phyloP scores from a whole-genome alignment of 1,284 basidiomycete genomes.

The Marasmius oreades region DNA sequence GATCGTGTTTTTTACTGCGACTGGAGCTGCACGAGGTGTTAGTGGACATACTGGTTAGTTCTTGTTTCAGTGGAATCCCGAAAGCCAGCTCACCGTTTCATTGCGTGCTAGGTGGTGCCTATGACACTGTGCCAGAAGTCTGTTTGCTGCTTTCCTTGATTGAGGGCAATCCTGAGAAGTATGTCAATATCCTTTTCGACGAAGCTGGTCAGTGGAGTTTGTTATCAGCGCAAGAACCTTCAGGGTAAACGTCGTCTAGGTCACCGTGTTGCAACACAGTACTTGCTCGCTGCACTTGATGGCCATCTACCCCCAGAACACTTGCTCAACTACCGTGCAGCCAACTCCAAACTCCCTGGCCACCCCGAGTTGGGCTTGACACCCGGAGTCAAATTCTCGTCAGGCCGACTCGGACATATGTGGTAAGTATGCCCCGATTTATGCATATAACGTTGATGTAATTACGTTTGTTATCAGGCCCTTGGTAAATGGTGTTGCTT shows the following conservation, averaged over 20 bases:
- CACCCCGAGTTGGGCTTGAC: slow-evolving; percentile 85
- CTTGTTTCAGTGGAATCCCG: not conserved
- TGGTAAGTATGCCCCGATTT: slow-evolving; percentile 40
- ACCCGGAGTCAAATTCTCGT: slow-evolving; percentile 84
- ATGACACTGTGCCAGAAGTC: slow-evolving; percentile 82
- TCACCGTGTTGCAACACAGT: slow-evolving; percentile 86
- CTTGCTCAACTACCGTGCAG: slow-evolving; percentile 78
- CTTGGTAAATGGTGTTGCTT: slow-evolving; percentile 75
- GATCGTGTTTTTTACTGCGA: slow-evolving; percentile 80
- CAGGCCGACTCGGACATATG: slow-evolving; percentile 81
- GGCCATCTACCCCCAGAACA: slow-evolving; percentile 71
- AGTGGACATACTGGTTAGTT: slow-evolving; percentile 74
- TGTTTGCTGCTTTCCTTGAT: slow-evolving; percentile 72
- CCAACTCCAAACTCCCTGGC: slow-evolving; percentile 80
- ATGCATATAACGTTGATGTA: not conserved
- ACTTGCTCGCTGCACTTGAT: slow-evolving; percentile 73
- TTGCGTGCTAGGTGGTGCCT: slow-evolving; percentile 61
- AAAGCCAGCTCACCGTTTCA: not conserved
- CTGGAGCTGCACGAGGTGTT: slow-evolving; percentile 76
- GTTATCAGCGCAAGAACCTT: not conserved
- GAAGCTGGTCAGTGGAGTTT: slow-evolving; percentile 58
- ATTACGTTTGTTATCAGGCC: slow-evolving; percentile 37
- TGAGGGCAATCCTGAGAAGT: slow-evolving; percentile 53
- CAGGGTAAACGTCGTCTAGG: slow-evolving; percentile 37
- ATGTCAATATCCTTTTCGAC: slow-evolving; percentile 67